Percentiles rank a stretch among this genome's conserved stretches.
Conservation (phyloP, 1,284 basidiomycete genomes). For the Phellinidium pouzarii region DNA sequence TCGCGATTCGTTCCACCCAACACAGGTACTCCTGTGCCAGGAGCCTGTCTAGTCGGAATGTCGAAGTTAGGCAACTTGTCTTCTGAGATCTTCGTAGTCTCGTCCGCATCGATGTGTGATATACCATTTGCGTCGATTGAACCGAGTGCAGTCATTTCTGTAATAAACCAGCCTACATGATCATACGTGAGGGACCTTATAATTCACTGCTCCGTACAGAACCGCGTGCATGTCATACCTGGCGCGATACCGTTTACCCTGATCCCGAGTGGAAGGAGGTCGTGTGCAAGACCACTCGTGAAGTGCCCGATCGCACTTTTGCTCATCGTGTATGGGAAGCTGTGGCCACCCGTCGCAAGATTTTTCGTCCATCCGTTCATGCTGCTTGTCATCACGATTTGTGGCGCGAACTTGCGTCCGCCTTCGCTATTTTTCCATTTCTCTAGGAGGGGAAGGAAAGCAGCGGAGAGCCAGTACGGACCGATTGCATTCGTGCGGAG, state of each 20-base stretch:
- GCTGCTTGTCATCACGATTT: constrained; percentile 46
- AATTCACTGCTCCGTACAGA: neutral
- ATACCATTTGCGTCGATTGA: constrained; percentile 29
- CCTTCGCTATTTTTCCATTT: constrained; percentile 34
- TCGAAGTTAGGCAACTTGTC: constrained; percentile 25
- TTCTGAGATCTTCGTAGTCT: constrained; percentile 16
- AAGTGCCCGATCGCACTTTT: constrained; percentile 47
- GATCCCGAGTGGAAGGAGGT: constrained; percentile 44
- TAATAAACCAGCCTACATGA: constrained; percentile 26
- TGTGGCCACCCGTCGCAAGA: constrained; percentile 33
- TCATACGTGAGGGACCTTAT: neutral
- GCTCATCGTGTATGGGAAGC: constrained; percentile 43
- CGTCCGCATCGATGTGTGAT: constrained; percentile 22
- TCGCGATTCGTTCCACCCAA: constrained; percentile 36
- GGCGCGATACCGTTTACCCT: constrained; percentile 53
- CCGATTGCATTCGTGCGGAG: constrained; percentile 40
- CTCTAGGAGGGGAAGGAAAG: constrained; percentile 44
- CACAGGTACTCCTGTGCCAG: constrained; percentile 6
- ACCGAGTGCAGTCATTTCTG: constrained; percentile 31
- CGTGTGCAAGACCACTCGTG: constrained; percentile 42
- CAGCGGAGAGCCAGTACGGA: constrained; percentile 45
- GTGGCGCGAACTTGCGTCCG: constrained; percentile 37
- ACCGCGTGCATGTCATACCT: constrained; percentile 23
- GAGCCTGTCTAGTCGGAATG: constrained; percentile 29
- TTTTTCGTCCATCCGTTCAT: constrained; percentile 54